These are phyloP conservation scores for Chaetomium cochliodes DNA, from an alignment of 495 filamentous ascomycete species.

Conservation along the genomic window DNA sequence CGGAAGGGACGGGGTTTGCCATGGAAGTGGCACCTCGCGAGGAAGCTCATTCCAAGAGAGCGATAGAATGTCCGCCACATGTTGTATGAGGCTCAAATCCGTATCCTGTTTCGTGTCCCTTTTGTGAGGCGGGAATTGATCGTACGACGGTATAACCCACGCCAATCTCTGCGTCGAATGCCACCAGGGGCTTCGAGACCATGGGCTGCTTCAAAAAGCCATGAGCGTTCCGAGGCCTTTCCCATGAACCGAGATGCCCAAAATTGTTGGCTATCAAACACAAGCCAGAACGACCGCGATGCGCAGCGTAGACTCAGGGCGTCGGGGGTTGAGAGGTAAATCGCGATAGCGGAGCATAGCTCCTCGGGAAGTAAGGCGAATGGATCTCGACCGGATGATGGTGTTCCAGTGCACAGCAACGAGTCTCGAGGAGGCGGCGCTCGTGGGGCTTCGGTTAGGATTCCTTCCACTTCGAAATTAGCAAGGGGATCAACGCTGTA, in stretches of 20 bases:
- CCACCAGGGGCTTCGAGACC: neutral
- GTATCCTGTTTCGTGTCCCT: neutral
- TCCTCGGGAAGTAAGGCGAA: neutral
- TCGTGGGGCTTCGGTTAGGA: neutral
- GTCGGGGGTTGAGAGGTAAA: neutral
- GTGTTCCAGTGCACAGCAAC: neutral
- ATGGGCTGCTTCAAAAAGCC: neutral
- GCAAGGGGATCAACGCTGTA: neutral
- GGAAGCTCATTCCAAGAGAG: conserved; percentile 1
- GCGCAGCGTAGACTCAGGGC: neutral
- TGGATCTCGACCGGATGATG: neutral
- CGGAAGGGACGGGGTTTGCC: neutral
- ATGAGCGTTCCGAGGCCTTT: neutral
- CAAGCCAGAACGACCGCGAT: neutral
- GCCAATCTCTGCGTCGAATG: neutral
- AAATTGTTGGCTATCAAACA: conserved; percentile 7
- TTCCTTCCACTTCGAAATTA: neutral
- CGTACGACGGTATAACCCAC: neutral
- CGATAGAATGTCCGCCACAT: neutral
- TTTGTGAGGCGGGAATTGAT: neutral
- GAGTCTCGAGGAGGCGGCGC: neutral
- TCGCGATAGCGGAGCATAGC: neutral
- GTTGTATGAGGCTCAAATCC: neutral
- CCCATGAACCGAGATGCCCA: conserved; percentile 7
- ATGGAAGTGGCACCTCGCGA: neutral